A percentile compares a stretch with the other conserved stretches of the same genome.
phyloP scores from a whole-genome alignment of 441 rosid species.

The Pelargonium myrrhifolium region DNA sequence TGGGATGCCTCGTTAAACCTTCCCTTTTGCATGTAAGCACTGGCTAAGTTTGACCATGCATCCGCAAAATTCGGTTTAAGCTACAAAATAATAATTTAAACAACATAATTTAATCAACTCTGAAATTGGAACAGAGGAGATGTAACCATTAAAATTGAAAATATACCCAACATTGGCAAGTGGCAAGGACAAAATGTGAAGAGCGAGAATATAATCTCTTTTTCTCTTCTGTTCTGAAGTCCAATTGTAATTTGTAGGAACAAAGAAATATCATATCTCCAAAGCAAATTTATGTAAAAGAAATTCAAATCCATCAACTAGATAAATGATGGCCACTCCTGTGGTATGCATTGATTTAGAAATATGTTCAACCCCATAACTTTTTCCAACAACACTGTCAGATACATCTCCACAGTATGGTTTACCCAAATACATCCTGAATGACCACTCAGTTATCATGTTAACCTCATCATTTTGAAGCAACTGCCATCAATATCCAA shows the following conservation, averaged over 20 bases:
- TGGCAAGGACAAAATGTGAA: too few species aligned
- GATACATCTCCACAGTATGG: background rate
- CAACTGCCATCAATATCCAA: background rate
- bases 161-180: background rate
- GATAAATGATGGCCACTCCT: background rate
- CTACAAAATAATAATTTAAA: constrained; percentile 33
- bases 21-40: constrained; percentile 96
- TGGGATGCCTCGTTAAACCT: constrained; percentile 80
- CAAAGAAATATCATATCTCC: background rate
- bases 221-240: background rate
- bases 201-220: too few species aligned
- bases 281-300: background rate
- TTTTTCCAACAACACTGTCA: background rate
- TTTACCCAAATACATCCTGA: background rate
- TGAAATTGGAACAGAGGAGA: background rate
- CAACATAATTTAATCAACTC: background rate
- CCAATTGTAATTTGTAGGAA: background rate
- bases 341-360: background rate
- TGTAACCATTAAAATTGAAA: background rate
- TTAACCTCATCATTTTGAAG: background rate
- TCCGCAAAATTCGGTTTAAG: constrained; percentile 94
- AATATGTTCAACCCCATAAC: background rate
- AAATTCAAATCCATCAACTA: background rate
- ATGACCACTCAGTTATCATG: too few species aligned
- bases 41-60: constrained; percentile 99